Percentiles rank a stretch among this genome's conserved stretches.
These are phyloP conservation scores for Ormosia emarginata DNA, from an alignment of 306 rosid genomes.

Conservation along the genomic window DNA sequence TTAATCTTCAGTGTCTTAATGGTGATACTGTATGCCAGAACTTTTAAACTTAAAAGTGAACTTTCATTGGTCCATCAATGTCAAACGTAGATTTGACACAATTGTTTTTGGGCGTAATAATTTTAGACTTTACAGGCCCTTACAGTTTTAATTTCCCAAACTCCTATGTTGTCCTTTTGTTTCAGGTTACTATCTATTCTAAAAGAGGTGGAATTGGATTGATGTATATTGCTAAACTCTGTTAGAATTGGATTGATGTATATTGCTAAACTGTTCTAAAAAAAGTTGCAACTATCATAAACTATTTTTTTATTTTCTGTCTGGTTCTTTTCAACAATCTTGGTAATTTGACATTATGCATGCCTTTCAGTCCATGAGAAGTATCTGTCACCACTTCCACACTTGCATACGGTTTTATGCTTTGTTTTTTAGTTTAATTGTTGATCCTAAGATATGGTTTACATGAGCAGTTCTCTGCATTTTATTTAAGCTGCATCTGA, in stretches of 20 bases:
- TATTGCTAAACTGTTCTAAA: background rate
- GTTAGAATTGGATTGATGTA: no score
- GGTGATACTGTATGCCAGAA: background rate
- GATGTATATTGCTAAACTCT: background rate
- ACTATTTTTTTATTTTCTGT: background rate
- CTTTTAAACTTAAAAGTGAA: background rate
- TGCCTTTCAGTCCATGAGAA: background rate
- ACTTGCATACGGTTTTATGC: background rate
- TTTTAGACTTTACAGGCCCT: background rate
- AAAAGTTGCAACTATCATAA: background rate
- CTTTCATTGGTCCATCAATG: background rate
- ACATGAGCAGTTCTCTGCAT: background rate
- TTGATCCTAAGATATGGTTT: background rate
- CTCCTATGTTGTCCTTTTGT: background rate
- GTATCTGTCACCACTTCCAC: background rate
- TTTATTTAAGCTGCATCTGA: background rate
- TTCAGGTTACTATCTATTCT: background rate
- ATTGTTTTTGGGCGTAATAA: background rate
- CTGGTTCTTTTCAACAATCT: background rate
- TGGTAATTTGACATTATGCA: background rate
- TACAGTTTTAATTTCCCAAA: background rate
- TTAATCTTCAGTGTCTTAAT: background rate
- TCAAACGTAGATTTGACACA: background rate
- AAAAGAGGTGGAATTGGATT: slow-evolving; percentile 7
- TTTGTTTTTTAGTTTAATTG: background rate